phyloP scores from a whole-genome alignment of 352 stramenopile genomes.

The Phytophthora europaea region DNA sequence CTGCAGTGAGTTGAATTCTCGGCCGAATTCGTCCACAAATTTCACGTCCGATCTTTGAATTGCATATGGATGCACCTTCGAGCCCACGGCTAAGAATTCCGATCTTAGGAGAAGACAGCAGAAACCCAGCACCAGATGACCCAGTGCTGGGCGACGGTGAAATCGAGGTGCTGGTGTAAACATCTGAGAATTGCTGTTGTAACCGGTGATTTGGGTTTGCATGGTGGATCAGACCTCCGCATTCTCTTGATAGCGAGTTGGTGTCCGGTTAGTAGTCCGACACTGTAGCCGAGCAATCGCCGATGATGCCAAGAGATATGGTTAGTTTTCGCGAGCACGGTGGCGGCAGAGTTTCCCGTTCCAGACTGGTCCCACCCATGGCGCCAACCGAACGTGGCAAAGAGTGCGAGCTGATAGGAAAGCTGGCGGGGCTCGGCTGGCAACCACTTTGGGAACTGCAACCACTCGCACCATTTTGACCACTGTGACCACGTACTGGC shows the following conservation, averaged over 20 bases:
- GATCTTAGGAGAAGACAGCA: conserved; percentile 5
- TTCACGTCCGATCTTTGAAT: conserved; percentile 1
- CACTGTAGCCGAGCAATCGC: neutral
- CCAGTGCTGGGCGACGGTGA: neutral
- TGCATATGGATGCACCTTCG: conserved; percentile 3
- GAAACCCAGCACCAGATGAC: conserved; percentile 6
- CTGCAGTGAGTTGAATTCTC: neutral
- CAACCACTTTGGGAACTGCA: conserved; percentile 10
- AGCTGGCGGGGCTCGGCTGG: neutral
- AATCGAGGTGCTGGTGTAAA: neutral
- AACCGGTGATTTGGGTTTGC: neutral
- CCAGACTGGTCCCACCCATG: too few relatives aligned
- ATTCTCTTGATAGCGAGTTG: neutral
- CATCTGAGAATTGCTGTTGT: neutral
- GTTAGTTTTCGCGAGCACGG: too few relatives aligned
- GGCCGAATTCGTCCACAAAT: neutral
- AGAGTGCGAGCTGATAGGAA: conserved; percentile 2
- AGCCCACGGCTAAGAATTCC: neutral
- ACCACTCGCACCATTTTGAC: conserved; percentile 4
- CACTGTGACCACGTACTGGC: conserved; percentile 12
- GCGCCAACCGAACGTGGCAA: too few relatives aligned
- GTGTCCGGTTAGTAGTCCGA: conserved; percentile 3
- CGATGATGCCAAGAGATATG: conserved; percentile 2
- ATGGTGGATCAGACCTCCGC: neutral
- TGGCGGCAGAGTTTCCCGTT: too few relatives aligned